Percentiles rank a stretch among this genome's conserved stretches.
Conservation (phyloP, 2,329 filamentous ascomycete species). For the Xylariaceae sp. region DNA sequence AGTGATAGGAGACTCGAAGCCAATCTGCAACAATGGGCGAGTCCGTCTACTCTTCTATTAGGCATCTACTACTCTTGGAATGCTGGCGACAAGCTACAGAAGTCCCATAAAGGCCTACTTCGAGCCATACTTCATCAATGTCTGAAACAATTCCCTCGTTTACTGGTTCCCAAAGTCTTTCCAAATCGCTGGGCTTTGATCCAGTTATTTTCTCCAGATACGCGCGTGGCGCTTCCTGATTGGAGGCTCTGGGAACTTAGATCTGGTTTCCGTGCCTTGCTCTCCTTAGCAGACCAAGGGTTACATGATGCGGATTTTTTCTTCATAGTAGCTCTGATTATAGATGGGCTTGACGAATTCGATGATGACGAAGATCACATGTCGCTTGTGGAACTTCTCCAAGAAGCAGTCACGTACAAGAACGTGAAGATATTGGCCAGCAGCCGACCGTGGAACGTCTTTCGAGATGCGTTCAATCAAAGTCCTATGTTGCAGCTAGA, state of each 20-base stretch:
- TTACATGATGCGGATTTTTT: neutral
- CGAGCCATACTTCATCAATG: constrained; percentile 29
- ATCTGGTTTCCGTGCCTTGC: constrained; percentile 8
- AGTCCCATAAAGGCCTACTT: constrained; percentile 34
- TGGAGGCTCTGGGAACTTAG: constrained; percentile 21
- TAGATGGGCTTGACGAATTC: constrained; percentile 10
- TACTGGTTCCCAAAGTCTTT: constrained; percentile 12
- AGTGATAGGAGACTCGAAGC: neutral
- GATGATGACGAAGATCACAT: constrained; percentile 16
- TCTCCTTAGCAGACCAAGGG: neutral
- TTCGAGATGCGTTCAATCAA: constrained; percentile 29
- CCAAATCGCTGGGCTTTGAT: constrained; percentile 19
- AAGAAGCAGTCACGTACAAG: neutral
- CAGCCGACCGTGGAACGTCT: constrained; percentile 37
- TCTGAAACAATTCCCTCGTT: constrained; percentile 11
- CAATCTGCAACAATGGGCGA: constrained; percentile 1
- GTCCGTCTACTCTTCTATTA: neutral
- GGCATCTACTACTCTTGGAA: constrained; percentile 35
- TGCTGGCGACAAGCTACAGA: constrained; percentile 32
- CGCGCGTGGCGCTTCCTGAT: neutral
- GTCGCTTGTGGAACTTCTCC: constrained; percentile 22
- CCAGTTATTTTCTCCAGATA: constrained; percentile 9
- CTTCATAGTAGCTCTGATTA: neutral
- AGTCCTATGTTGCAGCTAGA: constrained; percentile 33
- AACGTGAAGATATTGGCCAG: constrained; percentile 35